phyloP scores from a whole-genome alignment of 75 land plant genomes.

The Gnetum montanum region DNA sequence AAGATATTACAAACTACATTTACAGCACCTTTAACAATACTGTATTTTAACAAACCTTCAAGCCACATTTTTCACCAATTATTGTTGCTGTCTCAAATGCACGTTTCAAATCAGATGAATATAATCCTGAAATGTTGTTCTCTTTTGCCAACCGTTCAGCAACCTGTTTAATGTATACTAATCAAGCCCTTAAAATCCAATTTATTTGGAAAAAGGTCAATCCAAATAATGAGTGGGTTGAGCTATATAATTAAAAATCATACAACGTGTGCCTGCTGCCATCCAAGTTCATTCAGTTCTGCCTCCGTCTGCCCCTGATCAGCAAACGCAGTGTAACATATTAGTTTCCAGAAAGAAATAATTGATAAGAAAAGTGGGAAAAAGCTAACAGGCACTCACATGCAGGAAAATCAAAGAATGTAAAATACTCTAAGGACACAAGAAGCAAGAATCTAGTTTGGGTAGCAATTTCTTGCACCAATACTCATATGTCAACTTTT shows the following conservation, averaged over 20 bases:
- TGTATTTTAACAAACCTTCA: conserved; percentile 1
- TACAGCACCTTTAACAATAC: too few relatives aligned
- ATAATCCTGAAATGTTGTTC: not conserved
- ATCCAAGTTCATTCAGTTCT: conserved; percentile 10
- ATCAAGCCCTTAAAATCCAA: too few relatives aligned
- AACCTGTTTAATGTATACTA: conserved; percentile 10
- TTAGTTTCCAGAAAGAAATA: not conserved
- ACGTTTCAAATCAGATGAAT: conserved; percentile 11
- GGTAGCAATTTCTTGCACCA: not conserved
- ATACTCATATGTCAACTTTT: not conserved
- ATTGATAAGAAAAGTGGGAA: not conserved
- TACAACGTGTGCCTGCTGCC: conserved; percentile 7
- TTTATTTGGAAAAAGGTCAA: too few relatives aligned
- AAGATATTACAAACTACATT: too few relatives aligned
- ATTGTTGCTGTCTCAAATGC: conserved; percentile 7
- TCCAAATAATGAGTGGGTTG: too few relatives aligned
- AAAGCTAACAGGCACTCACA: not conserved
- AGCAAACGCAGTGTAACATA: not conserved
- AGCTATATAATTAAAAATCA: too few relatives aligned
- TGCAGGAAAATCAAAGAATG: not conserved
- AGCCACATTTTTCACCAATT: conserved; percentile 5
- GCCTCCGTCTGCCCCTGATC: conserved; percentile 6
- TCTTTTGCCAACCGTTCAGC: conserved; percentile 7
- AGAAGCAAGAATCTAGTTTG: not conserved
- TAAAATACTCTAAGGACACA: not conserved